Evolutionary conservation across 139 green algal genomes (phyloP).

Genomic region (Chlamydomonas schloesseri): DNA sequence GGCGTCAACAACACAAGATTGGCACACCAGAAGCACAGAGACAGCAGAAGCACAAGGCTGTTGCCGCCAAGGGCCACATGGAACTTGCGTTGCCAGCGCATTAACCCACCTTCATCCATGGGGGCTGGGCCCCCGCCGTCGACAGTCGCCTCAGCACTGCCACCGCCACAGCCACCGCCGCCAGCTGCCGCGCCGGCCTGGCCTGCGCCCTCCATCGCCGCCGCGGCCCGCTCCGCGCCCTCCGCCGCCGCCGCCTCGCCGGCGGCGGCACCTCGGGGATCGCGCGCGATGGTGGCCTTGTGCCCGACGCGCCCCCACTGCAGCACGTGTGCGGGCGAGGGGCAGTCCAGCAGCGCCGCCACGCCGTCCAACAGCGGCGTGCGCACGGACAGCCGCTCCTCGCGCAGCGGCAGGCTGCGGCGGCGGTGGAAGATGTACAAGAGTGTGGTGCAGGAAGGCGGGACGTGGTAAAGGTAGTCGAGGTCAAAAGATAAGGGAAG

Average conservation of each 20-base stretch:
- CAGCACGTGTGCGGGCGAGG: slow-evolving; percentile 34
- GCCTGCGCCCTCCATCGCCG: too few species aligned
- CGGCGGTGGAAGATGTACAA: neutral
- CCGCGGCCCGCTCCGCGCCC: neutral
- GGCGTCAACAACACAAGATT: too few species aligned
- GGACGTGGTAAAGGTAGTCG: too few species aligned
- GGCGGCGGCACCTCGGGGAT: neutral
- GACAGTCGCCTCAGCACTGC: neutral
- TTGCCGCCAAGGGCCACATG: too few species aligned
- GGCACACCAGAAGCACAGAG: too few species aligned
- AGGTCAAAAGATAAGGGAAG: neutral
- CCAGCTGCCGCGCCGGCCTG: neutral
- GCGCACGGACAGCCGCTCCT: slow-evolving; percentile 6
- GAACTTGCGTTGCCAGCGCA: too few species aligned
- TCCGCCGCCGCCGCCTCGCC: neutral
- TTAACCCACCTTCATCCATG: too few species aligned
- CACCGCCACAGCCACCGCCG: too few species aligned
- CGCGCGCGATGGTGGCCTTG: slow-evolving; percentile 1
- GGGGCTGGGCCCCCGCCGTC: neutral
- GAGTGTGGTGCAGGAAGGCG: neutral
- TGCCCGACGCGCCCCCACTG: slow-evolving; percentile 43
- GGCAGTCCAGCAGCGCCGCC: slow-evolving; percentile 22
- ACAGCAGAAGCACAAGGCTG: too few species aligned
- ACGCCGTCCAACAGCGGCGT: neutral
- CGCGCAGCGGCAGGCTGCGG: slow-evolving; percentile 28